A percentile compares a stretch with the other conserved stretches of the same genome.
These are phyloP conservation scores for Juglanconis sp. DNA, from an alignment of 2,329 filamentous ascomycete species.

Conservation along the genomic window DNA sequence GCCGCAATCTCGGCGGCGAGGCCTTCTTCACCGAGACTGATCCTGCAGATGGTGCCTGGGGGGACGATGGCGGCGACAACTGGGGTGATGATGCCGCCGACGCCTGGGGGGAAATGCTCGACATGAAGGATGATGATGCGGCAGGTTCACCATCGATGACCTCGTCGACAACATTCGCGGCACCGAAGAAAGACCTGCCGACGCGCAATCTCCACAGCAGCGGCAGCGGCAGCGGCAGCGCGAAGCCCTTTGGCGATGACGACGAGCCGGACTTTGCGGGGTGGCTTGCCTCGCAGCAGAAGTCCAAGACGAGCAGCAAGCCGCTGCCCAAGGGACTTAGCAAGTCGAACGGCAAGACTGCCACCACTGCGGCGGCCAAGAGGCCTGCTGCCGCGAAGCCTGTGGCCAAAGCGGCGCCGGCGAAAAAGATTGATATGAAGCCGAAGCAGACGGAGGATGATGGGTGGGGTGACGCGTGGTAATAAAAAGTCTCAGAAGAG, in stretches of 20 bases:
- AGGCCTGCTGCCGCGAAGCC: constrained; percentile 32
- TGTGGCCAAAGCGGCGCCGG: constrained; percentile 38
- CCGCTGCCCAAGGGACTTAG: constrained; percentile 78
- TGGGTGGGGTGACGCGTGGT: constrained; percentile 67
- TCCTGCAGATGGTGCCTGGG: constrained; percentile 74
- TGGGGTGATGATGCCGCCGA: constrained; percentile 72
- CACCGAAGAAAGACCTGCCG: constrained; percentile 23
- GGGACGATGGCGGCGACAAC: constrained; percentile 62
- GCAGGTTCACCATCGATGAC: constrained; percentile 32
- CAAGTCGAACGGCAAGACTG: constrained; percentile 50
- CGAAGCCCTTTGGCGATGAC: constrained; percentile 70
- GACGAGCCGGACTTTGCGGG: constrained; percentile 94
- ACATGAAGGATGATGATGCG: constrained; percentile 39
- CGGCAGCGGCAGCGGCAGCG: constrained; percentile 25
- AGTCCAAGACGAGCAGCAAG: constrained; percentile 65
- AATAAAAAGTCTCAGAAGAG: constrained; percentile 14
- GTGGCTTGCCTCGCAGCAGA: constrained; percentile 84
- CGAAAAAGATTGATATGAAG: constrained; percentile 69
- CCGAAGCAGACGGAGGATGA: constrained; percentile 57
- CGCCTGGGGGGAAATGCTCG: constrained; percentile 70
- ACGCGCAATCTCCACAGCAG: constrained; percentile 17
- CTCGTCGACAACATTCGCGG: constrained; percentile 17
- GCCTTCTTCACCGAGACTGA: constrained; percentile 54
- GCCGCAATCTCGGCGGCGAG: constrained; percentile 40
- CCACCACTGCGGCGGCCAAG: constrained; percentile 32